Conservation (phyloP, 148 eudicot species). For the Chenopodium formosanum region DNA sequence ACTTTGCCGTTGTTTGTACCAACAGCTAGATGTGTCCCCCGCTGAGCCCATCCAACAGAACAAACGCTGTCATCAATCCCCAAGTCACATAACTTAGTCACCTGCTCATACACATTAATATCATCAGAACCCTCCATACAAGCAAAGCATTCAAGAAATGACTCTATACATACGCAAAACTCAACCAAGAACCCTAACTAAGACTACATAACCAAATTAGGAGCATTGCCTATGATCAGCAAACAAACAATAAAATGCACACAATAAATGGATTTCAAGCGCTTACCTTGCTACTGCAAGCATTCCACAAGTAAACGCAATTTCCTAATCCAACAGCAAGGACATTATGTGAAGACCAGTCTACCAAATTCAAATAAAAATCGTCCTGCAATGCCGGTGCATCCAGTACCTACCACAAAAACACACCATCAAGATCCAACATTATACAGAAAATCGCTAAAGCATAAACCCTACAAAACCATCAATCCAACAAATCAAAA, state of each 20-base stretch:
- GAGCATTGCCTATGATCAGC: not conserved
- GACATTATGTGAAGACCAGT: conserved; percentile 85
- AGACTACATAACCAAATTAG: not conserved
- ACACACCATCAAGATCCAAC: not conserved
- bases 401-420: conserved; percentile 67
- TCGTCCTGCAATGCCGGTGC: conserved; percentile 97
- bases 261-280: not conserved
- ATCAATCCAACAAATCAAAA: not conserved
- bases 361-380: conserved; percentile 89
- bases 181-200: not conserved
- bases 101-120: conserved; percentile 38
- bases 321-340: conserved; percentile 86
- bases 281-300: conserved; percentile 87
- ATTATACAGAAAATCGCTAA: not conserved
- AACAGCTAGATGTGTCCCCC: conserved; percentile 81
- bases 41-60: conserved; percentile 93
- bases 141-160: not conserved
- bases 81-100: conserved; percentile 81
- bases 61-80: conserved; percentile 84
- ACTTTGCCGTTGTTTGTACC: conserved; percentile 77
- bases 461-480: conserved; percentile 7
- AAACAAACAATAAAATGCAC: not conserved
- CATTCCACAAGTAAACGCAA: conserved; percentile 92
- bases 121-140: not conserved
- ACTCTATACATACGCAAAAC: not conserved